Base-by-base conservation (phyloP, 768 basidiomycete genomes). In the Tulasnella sp. region DNA sequence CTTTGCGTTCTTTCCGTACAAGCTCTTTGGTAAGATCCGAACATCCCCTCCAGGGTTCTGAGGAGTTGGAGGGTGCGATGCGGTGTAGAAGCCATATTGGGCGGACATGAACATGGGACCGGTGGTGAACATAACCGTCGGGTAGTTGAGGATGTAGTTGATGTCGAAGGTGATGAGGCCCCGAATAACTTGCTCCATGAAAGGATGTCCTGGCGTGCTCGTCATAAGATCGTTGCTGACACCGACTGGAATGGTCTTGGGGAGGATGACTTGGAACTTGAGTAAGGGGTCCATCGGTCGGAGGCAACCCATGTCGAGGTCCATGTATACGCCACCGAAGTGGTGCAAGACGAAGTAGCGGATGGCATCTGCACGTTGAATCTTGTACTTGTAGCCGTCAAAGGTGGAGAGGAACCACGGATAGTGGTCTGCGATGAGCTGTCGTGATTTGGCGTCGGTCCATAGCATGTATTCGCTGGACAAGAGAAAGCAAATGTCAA, bases 111-210 rank as follows among this genome's bases (percentile, higher is more conserved):
- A 99, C 98, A 99, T 99, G 83, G 98, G 98, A 0, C 97, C 97
- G 0, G 98, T 99, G 76, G 96, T 96, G 86, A 99, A 99, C 98
- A 99, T 99, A 87, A 99, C 98, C 38, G 98, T 99, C 42, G 98
- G 98, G 83, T 99, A 99, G 86, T 99, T 98, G 84, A 97, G 91
- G 77, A 98, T 85, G 92, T 95, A 99, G 76, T 91, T 90, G 85
- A 97, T 95, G 86, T 99, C 95, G 84, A 97, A 99, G 31, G 92
- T 92, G 83, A 91, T 88, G 80, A 98, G 90, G 84, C 93, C 95
- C 86, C 97, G 93, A 81, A 98, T 97, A 74, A 95, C 94, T 85
- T 97, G 94, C 52, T 92, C 92, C 87, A 99, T 89, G 87, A 99
- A 94, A 0, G 95, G 93, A 81, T 96, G 95, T 0, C 87, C 87